phyloP scores from a whole-genome alignment of 371 early-diverging fungal genomes.

The Parasitella parasitica region DNA sequence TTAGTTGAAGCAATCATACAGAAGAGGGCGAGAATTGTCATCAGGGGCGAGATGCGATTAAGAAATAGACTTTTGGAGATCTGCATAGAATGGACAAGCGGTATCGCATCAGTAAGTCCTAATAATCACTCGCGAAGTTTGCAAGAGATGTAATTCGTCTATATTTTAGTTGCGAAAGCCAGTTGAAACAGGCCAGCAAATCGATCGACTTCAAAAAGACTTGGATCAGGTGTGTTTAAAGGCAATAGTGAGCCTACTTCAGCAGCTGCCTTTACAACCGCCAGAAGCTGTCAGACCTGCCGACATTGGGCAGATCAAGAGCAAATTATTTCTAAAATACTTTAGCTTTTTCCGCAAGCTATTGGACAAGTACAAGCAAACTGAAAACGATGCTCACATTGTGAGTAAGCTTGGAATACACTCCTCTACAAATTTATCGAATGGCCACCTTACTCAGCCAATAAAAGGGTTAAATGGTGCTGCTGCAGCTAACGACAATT shows the following conservation, averaged over 20 bases:
- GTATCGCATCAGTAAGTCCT: constrained; percentile 55
- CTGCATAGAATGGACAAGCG: constrained; percentile 86
- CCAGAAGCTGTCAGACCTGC: constrained; percentile 59
- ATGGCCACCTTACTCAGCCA: not conserved
- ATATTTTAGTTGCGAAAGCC: constrained; percentile 19
- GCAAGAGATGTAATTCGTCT: not conserved
- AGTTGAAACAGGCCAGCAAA: constrained; percentile 29
- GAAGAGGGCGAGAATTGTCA: constrained; percentile 76
- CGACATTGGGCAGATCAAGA: constrained; percentile 63
- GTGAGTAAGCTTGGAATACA: not conserved
- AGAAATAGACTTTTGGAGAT: constrained; percentile 79
- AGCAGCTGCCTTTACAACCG: constrained; percentile 82
- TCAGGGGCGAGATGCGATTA: constrained; percentile 80
- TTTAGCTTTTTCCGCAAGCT: constrained; percentile 84
- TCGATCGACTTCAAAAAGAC: constrained; percentile 69
- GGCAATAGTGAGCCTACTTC: constrained; percentile 75
- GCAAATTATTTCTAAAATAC: constrained; percentile 78
- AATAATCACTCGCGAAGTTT: not conserved
- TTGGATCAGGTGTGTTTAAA: constrained; percentile 83
- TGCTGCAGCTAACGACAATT: not conserved
- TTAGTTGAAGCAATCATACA: constrained; percentile 77
- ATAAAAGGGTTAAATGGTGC: not conserved
- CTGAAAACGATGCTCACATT: constrained; percentile 25
- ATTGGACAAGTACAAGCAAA: constrained; percentile 74
- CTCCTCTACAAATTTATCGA: not conserved